Conservation (phyloP, 805 yeast species). For the Candida wancherniae region DNA sequence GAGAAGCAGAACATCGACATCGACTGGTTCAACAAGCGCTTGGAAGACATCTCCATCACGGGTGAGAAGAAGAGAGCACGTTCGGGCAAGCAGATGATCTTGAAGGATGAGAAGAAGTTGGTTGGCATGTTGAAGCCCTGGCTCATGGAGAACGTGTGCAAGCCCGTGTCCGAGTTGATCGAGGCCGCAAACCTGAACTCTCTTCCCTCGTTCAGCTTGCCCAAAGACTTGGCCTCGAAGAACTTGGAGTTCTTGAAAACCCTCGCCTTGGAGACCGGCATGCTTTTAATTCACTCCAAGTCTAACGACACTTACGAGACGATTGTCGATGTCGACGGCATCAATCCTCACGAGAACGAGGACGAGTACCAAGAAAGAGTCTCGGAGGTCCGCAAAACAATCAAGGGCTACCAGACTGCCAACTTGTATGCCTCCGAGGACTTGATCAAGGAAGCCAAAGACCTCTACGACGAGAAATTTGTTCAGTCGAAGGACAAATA, state of each 20-base stretch:
- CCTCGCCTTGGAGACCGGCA: constrained; percentile 63
- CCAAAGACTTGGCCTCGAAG: constrained; percentile 41
- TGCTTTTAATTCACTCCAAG: constrained; percentile 60
- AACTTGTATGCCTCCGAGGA: constrained; percentile 57
- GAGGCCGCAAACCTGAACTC: constrained; percentile 27
- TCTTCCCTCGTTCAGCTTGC: constrained; percentile 34
- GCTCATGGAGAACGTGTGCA: constrained; percentile 34
- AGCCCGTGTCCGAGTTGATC: constrained; percentile 30
- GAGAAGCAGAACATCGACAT: constrained; percentile 81
- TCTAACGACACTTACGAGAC: constrained; percentile 53
- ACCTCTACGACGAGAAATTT: constrained; percentile 69
- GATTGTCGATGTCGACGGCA: constrained; percentile 68
- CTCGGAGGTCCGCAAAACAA: constrained; percentile 44
- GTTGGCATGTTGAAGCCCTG: constrained; percentile 55
- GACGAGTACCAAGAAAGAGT: constrained; percentile 59
- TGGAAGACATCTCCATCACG: constrained; percentile 69
- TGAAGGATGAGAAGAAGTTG: constrained; percentile 71
- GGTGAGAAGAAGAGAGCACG: constrained; percentile 67
- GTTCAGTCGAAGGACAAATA: constrained; percentile 80
- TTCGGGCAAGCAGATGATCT: constrained; percentile 57
- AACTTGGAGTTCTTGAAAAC: constrained; percentile 59
- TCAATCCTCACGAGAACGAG: constrained; percentile 59
- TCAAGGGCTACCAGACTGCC: constrained; percentile 65
- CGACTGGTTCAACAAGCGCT: constrained; percentile 85
- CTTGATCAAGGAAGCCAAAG: constrained; percentile 43